Conservation (phyloP, 345 rosid genomes). For the Reutealis trisperma region DNA sequence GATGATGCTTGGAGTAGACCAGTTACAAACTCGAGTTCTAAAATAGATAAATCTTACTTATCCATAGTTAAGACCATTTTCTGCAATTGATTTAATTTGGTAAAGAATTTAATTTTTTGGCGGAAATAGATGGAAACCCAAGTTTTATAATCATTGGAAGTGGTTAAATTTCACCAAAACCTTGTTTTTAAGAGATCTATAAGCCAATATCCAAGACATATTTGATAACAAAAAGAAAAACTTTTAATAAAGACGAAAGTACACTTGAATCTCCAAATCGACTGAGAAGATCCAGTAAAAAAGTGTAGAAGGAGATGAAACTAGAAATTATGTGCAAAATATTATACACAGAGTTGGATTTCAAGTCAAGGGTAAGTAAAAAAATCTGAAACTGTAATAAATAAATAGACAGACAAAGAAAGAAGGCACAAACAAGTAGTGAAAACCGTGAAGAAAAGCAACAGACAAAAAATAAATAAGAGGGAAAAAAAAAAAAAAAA, state of each 20-base stretch:
- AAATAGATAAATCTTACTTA: too few relatives aligned
- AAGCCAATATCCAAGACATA: background rate
- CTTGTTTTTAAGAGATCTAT: background rate
- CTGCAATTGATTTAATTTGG: background rate
- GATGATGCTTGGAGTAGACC: too few relatives aligned
- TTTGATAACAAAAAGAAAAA: background rate
- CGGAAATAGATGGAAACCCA: background rate
- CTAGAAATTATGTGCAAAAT: background rate
- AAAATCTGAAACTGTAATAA: too few relatives aligned
- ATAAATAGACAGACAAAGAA: background rate
- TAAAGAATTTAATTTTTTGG: background rate
- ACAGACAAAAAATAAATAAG: background rate
- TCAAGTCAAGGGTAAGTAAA: background rate
- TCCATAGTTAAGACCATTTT: background rate
- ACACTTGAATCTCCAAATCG: background rate
- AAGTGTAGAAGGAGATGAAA: background rate
- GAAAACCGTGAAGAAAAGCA: slow-evolving; percentile 5
- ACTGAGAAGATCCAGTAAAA: background rate
- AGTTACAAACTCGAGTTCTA: too few relatives aligned
- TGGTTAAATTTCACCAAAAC: background rate
- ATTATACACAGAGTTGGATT: background rate
- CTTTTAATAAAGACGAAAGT: background rate
- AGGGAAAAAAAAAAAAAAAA: background rate
- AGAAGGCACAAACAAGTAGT: background rate
- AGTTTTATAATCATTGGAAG: background rate